Evolutionary conservation across 495 filamentous ascomycete species (phyloP).

Genomic region (Penicillium coffeae): DNA sequence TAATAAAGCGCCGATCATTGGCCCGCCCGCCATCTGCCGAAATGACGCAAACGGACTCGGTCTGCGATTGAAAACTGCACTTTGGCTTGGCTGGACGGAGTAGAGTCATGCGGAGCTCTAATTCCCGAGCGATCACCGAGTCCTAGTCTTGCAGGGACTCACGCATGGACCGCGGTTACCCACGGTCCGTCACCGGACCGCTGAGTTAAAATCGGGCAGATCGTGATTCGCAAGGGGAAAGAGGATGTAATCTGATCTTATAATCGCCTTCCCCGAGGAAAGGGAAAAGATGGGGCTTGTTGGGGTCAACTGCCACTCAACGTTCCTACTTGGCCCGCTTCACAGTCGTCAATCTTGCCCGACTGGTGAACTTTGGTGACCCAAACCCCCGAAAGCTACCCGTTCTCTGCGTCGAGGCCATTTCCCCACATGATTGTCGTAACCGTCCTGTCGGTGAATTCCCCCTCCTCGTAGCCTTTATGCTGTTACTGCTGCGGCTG

Average conservation of each 20-base stretch:
- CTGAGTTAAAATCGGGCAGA: not conserved
- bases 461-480: slow-evolving; percentile 9
- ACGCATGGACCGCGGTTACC: not conserved
- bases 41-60: not conserved
- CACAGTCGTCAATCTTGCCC: not conserved
- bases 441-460: slow-evolving; percentile 22
- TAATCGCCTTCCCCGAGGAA: not conserved
- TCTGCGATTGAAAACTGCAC: too few relatives aligned
- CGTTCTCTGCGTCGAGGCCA: too few relatives aligned
- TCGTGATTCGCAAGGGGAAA: too few relatives aligned
- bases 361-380: too few relatives aligned
- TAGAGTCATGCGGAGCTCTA: too few relatives aligned
- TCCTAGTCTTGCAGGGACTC: too few relatives aligned
- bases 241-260: too few relatives aligned
- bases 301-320: not conserved
- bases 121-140: too few relatives aligned
- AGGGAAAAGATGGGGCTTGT: not conserved
- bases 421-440: slow-evolving; percentile 19
- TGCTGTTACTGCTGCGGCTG: slow-evolving; percentile 1
- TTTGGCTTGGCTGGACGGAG: too few relatives aligned
- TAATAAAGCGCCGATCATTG: not conserved
- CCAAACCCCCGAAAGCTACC: too few relatives aligned
- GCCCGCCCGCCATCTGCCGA: not conserved
- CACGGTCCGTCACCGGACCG: not conserved
- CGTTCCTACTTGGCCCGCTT: not conserved